Conservation (phyloP, 2,329 filamentous ascomycete species). For the Botryosphaeria dothidea region DNA sequence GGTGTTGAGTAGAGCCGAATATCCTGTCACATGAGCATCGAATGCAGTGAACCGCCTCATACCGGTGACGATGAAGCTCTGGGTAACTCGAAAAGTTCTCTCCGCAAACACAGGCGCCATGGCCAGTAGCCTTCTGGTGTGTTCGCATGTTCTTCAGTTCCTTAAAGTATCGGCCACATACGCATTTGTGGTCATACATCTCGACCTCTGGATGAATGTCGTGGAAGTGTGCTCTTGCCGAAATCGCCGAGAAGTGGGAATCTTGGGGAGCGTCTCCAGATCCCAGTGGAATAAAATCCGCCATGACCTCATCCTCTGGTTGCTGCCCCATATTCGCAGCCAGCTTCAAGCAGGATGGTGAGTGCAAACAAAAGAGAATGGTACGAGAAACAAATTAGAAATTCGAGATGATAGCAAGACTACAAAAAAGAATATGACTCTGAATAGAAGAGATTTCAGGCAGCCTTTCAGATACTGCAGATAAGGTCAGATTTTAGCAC, state of each 20-base stretch:
- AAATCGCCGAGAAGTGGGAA: not conserved
- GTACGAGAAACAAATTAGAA: no score
- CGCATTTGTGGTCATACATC: constrained; percentile 4
- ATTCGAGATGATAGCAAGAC: no score
- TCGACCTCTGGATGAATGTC: constrained; percentile 14
- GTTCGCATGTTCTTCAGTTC: constrained; percentile 2
- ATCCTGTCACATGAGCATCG: constrained; percentile 14
- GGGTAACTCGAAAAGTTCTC: constrained; percentile 15
- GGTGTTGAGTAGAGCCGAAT: constrained; percentile 13
- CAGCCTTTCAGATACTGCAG: not conserved
- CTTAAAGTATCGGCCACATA: constrained; percentile 18
- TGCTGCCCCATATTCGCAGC: not conserved
- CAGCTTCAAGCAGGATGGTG: no score
- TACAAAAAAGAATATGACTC: not conserved
- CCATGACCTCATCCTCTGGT: constrained; percentile 6
- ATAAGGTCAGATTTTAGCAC: not conserved
- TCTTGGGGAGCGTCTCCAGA: not conserved
- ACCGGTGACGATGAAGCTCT: constrained; percentile 14
- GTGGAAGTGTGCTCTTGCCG: constrained; percentile 12
- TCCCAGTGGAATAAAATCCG: constrained; percentile 15
- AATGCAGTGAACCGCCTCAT: constrained; percentile 4
- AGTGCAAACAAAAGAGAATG: no score
- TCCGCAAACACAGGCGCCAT: constrained; percentile 17
- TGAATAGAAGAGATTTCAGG: not conserved
- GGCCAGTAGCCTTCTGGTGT: constrained; percentile 17